A percentile compares a stretch with the other conserved stretches of the same genome.
These are phyloP conservation scores for Arctium minus DNA, from an alignment of 129 eudicot species.

Conservation along the genomic window DNA sequence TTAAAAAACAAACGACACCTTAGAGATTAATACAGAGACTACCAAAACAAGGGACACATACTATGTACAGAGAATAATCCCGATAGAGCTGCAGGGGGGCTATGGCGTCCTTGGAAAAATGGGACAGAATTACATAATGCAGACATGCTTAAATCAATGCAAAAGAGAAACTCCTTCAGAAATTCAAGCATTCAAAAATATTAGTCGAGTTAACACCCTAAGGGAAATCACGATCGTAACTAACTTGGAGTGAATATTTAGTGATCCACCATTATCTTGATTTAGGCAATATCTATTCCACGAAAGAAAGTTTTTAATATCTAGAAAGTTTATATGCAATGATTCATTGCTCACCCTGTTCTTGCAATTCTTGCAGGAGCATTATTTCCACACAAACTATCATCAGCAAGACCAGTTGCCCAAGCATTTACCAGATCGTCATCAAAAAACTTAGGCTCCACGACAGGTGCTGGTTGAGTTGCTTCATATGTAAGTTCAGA, in stretches of 20 bases:
- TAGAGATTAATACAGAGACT: too few species aligned
- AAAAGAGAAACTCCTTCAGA: not conserved
- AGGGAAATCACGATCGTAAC: not conserved
- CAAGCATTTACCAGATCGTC: slow-evolving; percentile 90
- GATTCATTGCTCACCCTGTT: slow-evolving; percentile 55
- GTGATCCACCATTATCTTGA: not conserved
- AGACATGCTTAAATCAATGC: not conserved
- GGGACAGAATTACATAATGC: too few species aligned
- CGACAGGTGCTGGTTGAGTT: slow-evolving; percentile 40
- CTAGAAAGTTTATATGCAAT: not conserved
- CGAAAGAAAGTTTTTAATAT: not conserved
- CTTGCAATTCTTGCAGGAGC: slow-evolving; percentile 61
- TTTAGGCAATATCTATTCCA: not conserved
- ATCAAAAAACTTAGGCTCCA: slow-evolving; percentile 61
- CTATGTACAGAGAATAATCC: too few species aligned
- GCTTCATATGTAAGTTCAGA: slow-evolving; percentile 82
- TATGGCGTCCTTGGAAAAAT: too few species aligned
- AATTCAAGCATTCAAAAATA: not conserved
- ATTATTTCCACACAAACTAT: slow-evolving; percentile 60
- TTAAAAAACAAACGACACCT: too few species aligned
- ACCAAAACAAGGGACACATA: too few species aligned
- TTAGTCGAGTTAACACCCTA: not conserved
- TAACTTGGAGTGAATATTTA: not conserved
- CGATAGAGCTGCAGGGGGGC: too few species aligned
- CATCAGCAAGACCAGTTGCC: slow-evolving; percentile 88